Conservation (phyloP, 768 basidiomycete genomes). For the Saitozyma sp. region DNA sequence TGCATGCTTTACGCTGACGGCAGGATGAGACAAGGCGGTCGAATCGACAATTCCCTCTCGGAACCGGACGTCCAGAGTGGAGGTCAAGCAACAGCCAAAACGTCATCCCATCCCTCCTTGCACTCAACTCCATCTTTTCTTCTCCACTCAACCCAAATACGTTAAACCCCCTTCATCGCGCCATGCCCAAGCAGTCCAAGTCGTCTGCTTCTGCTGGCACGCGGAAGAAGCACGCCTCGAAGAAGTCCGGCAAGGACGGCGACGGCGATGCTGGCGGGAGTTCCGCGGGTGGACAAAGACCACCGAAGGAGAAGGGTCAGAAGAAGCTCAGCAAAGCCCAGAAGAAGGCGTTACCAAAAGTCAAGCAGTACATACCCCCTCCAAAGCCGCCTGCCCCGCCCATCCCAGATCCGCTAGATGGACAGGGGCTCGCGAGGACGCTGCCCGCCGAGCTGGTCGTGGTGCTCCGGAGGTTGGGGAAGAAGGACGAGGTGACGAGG, state of each 20-base stretch:
- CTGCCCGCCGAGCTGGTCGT: slow-evolving; percentile 81
- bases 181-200: slow-evolving; percentile 56
- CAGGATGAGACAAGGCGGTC: neutral
- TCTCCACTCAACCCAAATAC: no score
- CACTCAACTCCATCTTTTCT: neutral
- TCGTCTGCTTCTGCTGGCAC: slow-evolving; percentile 82
- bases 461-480: slow-evolving; percentile 73
- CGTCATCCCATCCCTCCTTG: neutral
- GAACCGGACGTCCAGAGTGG: neutral
- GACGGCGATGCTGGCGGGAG: slow-evolving; percentile 23
- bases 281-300: slow-evolving; percentile 41
- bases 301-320: slow-evolving; percentile 58
- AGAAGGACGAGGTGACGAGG: slow-evolving; percentile 87
- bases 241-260: slow-evolving; percentile 62
- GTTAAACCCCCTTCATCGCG: neutral
- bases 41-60: neutral
- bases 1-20: no score
- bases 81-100: neutral
- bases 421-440: slow-evolving; percentile 69
- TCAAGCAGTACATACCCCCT: slow-evolving; percentile 85
- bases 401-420: slow-evolving; percentile 79
- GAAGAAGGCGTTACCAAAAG: slow-evolving; percentile 63
- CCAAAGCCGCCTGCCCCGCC: slow-evolving; percentile 58
- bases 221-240: slow-evolving; percentile 89
- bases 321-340: slow-evolving; percentile 61